Evolutionary conservation across 2,329 filamentous ascomycete genomes (phyloP), one percentile per base, ranked within the genome.

Genomic region (Colletotrichum sp.): DNA sequence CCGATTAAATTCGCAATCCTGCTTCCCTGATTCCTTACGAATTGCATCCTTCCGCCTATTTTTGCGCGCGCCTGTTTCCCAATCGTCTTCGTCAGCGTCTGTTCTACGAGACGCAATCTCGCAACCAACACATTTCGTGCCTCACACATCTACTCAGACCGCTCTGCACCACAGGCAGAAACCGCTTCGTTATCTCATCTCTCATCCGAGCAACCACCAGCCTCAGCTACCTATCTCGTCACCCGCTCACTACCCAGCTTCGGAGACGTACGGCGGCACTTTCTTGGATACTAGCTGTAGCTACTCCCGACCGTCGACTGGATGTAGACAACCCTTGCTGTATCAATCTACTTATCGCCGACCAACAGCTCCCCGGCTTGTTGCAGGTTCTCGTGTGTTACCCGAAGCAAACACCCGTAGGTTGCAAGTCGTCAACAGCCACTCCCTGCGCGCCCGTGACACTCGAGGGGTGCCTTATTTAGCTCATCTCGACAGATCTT

Each of bases 401-500:
- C 36, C 30, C 18, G 58, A 66, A 58, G 60, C 66, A 75, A 55
- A 62, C 36, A 56, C 61, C 74, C 52, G 66, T 36, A 26, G 32
- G 60, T 66, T 62, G 60, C 48, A 52, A 61, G 60, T 61, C 56
- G 36, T 70, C 71, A 26, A 70, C 52, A 76, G 21, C 58, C 66
- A 55, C 48, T 66, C 26, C 55, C 18, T 60, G 30, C 71, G 55
- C 28, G 62, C 32, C 64, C 43, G 66, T 71, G 62, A 24, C 52
- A 34, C 65, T 70, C 60, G 65, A 68, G 48, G 36, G 55, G 18
- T 32, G 73, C 38, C 77, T 66, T 76, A 56, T 52, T 61, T 75
- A 68, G 61, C 66, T 69, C 62, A 66, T 71, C 71, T 71, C 77
- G 72, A 76, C 73, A 60, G 43, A 43, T 21, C 24, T 60, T 21